Percentiles rank a stretch among this genome's conserved stretches.
These are phyloP conservation scores for Noccaea bulbosa DNA, from an alignment of 345 rosid genomes.

Conservation along the genomic window DNA sequence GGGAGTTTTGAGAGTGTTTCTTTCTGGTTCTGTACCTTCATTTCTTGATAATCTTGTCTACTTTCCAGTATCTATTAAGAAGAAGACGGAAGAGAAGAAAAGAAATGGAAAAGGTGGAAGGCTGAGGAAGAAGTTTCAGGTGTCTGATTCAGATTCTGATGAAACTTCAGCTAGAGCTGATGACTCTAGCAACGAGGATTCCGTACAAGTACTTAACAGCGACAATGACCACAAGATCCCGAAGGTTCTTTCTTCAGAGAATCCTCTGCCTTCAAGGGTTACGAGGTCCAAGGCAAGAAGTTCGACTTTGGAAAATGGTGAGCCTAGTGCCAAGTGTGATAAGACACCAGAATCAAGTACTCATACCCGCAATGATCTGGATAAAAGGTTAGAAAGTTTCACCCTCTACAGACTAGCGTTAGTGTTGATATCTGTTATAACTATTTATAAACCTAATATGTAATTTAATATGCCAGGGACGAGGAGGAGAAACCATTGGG, in stretches of 20 bases:
- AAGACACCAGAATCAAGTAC: conserved; percentile 26
- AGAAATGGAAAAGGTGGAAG: conserved; percentile 43
- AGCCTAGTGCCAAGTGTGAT: conserved; percentile 19
- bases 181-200: conserved; percentile 27
- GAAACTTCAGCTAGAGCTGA: conserved; percentile 27
- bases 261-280: conserved; percentile 32
- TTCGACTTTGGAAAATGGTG: conserved; percentile 23
- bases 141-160: conserved; percentile 55
- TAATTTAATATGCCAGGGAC: conserved; percentile 20
- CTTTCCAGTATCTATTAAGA: conserved; percentile 41
- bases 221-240: conserved; percentile 40
- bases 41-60: conserved; percentile 3
- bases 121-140: conserved; percentile 54
- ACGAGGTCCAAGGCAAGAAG: conserved; percentile 30
- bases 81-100: conserved; percentile 30
- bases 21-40: background rate
- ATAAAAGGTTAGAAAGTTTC: conserved; percentile 40
- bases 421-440: background rate
- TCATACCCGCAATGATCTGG: conserved; percentile 9
- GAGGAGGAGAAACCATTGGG: conserved; percentile 17
- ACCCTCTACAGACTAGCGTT: background rate
- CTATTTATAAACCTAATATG: background rate
- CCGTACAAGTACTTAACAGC: conserved; percentile 31
- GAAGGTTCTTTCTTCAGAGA: conserved; percentile 33
- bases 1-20: background rate